Evolutionary conservation across 768 basidiomycete species (phyloP), one percentile per base, ranked within the genome.

Genomic region (Suillus plorans): DNA sequence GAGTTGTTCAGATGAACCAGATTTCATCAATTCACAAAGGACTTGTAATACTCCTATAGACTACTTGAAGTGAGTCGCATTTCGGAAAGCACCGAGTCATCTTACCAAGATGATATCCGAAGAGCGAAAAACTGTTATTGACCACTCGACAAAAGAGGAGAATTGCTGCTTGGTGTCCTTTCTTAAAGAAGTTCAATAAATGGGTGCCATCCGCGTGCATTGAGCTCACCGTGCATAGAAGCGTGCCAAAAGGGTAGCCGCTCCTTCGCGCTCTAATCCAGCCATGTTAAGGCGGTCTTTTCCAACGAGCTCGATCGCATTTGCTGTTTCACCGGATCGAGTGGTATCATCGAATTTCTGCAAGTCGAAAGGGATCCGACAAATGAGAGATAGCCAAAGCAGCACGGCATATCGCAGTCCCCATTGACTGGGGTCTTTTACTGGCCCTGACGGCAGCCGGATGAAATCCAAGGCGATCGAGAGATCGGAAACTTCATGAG

Each of bases 361-460:
- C 45, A 99, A 80, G 72, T 93, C 89, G 75, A 99, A 99, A 0
- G 97, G 97, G 20, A 98, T 89, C 80, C 92, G 94, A 79, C 92
- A 91, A 57, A 97, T 90, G 28, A 99, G 85, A 25, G 93, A 91
- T n/a, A 99, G 82, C 97, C 97, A 99, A 13, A 97, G 81, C 10
- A 99, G 81, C 31, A 93, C 80, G 37, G 91, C 82, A 72, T 96
- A 95, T 65, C 94, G 89, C 60, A 94, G 74, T 28, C 90, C 79
- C 97, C 97, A 99, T 45, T 88, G 84, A 10, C 74, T 70, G 1
- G 74, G 68, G 57, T 77, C 75, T 63, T 81, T 73, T 16, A 77
- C 78, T 13, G 83, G 79, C 34, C 80, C 82, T 44, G 80, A 77
- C 22, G 79, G 80, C 42, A 80, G 70, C 41, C 80, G 78, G 70